Evolutionary conservation across 306 rosid species (phyloP).

Genomic region (Pyrus bretschneideri): DNA sequence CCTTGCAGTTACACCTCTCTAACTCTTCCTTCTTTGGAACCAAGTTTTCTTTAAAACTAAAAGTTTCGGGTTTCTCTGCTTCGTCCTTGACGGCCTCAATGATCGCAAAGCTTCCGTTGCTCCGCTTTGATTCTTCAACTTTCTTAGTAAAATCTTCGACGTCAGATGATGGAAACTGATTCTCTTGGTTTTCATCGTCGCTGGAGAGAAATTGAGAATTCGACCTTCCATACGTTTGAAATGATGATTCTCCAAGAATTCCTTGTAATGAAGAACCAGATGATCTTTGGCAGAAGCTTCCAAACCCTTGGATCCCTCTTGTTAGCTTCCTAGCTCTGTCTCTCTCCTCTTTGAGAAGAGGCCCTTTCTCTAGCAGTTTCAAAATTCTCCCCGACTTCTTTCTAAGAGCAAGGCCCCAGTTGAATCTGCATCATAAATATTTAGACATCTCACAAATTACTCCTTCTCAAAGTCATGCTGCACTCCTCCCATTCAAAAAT

Average conservation of each 20-base stretch:
- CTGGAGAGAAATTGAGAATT: conserved; percentile 40
- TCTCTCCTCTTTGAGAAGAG: conserved; percentile 74
- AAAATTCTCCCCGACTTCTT: conserved; percentile 65
- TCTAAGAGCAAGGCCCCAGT: conserved; percentile 84
- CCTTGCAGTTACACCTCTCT: conserved; percentile 34
- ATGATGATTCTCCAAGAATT: conserved; percentile 41
- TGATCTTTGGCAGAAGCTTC: conserved; percentile 58
- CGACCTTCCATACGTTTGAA: conserved; percentile 31
- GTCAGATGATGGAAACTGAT: conserved; percentile 15
- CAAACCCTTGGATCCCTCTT: conserved; percentile 89
- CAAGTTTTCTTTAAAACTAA: conserved; percentile 50
- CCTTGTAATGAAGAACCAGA: conserved; percentile 26
- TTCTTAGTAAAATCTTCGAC: conserved; percentile 11
- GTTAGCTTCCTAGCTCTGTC: conserved; percentile 63
- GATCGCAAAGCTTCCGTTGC: background rate
- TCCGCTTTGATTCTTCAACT: conserved; percentile 11
- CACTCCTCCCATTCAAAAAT: background rate
- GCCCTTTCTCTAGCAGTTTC: conserved; percentile 54
- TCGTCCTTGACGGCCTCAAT: background rate
- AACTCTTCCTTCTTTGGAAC: conserved; percentile 46
- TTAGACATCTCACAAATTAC: background rate
- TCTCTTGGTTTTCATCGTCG: conserved; percentile 35
- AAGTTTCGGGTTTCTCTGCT: conserved; percentile 22
- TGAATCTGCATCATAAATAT: conserved; percentile 49
- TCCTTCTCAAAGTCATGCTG: background rate